phyloP scores from a whole-genome alignment of 73 alveolate species.

The Tetrahymena elliotti region DNA sequence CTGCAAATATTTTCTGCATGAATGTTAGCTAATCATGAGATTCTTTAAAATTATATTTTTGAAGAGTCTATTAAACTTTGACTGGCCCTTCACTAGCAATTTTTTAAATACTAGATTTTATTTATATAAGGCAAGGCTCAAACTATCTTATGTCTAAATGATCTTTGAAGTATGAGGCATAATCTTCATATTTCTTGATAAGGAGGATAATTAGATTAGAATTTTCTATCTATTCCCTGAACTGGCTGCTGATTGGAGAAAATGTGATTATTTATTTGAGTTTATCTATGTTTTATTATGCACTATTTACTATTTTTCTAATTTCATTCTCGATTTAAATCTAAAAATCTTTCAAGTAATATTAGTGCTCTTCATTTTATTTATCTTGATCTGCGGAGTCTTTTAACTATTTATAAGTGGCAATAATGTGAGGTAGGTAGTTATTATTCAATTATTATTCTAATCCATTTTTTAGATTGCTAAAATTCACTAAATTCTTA shows the following conservation, averaged over 20 bases:
- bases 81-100: not conserved
- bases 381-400: not conserved
- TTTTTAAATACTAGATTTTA: too few species aligned
- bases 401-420: not conserved
- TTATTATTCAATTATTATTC: not conserved
- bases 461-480: not conserved
- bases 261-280: not conserved
- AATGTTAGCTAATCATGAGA: not conserved
- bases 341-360: not conserved
- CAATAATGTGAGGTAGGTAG: not conserved
- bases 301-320: not conserved
- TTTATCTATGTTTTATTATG: not conserved
- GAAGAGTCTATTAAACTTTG: not conserved
- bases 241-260: not conserved
- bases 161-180: too few species aligned
- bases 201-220: not conserved
- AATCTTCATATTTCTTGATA: not conserved
- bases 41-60: not conserved
- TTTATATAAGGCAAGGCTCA: not conserved
- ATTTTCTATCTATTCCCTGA: not conserved
- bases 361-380: not conserved
- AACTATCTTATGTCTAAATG: not conserved
- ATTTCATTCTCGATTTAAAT: not conserved
- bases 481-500: not conserved
- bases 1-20: not conserved